phyloP scores from a whole-genome alignment of 495 filamentous ascomycete species.

The Baudoinia panamericana region DNA sequence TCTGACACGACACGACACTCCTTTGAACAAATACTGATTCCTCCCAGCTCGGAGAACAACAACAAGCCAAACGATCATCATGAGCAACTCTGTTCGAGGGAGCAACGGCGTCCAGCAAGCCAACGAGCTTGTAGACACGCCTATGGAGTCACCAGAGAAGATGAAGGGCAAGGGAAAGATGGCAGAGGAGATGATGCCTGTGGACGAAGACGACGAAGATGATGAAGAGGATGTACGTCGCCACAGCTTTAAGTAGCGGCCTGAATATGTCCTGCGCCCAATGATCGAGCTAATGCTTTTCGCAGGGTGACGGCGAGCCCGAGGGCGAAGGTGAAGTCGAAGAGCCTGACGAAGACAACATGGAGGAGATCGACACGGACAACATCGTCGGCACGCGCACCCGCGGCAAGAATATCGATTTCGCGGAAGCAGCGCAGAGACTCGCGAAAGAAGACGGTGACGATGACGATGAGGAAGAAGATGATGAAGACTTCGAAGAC shows the following conservation, averaged over 20 bases:
- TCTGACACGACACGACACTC: too few relatives aligned
- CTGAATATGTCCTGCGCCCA: too few relatives aligned
- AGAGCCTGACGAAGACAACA: constrained; percentile 64
- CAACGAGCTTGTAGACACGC: constrained; percentile 5
- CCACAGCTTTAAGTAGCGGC: too few relatives aligned
- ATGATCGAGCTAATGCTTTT: neutral
- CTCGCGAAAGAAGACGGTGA: constrained; percentile 27
- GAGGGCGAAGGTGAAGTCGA: constrained; percentile 27
- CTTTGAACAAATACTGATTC: neutral
- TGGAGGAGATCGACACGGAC: constrained; percentile 75
- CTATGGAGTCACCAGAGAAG: constrained; percentile 22
- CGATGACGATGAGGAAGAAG: constrained; percentile 30
- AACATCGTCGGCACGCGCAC: constrained; percentile 92
- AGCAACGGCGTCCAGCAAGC: constrained; percentile 1
- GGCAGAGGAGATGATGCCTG: constrained; percentile 20
- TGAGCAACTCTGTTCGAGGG: constrained; percentile 7
- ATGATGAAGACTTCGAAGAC: constrained; percentile 28
- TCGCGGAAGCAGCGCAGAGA: constrained; percentile 29
- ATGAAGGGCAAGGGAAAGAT: constrained; percentile 34
- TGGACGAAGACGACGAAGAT: constrained; percentile 22
- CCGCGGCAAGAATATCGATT: constrained; percentile 41
- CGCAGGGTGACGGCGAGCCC: neutral
- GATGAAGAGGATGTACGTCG: constrained; percentile 17
- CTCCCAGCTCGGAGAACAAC: neutral
- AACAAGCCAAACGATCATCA: constrained; percentile 3